These are phyloP conservation scores for Breviolum minutum DNA, from an alignment of 73 alveolate species.

Conservation along the genomic window DNA sequence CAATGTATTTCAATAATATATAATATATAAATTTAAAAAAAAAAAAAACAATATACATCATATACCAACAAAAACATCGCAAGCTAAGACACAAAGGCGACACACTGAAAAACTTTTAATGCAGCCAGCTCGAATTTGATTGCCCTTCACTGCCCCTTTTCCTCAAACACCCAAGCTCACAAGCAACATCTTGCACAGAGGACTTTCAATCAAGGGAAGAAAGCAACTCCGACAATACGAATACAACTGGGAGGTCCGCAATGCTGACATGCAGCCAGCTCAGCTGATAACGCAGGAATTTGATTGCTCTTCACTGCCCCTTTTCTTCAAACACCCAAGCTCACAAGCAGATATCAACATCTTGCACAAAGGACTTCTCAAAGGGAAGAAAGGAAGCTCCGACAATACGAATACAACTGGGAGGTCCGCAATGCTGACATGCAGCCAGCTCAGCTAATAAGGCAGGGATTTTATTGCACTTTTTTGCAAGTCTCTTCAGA, in stretches of 20 bases:
- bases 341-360: background rate
- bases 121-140: no score
- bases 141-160: conserved; percentile 4
- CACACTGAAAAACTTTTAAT: no score
- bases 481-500: background rate
- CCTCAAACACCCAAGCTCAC: background rate
- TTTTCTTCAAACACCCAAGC: background rate
- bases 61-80: background rate
- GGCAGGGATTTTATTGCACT: background rate
- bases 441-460: background rate
- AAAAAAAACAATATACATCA: background rate
- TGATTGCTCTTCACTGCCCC: background rate
- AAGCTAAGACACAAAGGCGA: no score
- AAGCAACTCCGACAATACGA: background rate
- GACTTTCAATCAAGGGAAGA: background rate
- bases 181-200: background rate
- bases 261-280: background rate
- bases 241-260: background rate
- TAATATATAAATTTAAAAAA: no score
- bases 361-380: no score
- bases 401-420: background rate
- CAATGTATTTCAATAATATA: no score
- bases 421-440: background rate
- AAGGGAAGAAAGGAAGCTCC: background rate
- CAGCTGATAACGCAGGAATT: conserved; percentile 37